Evolutionary conservation across 106 monocot species (phyloP), one percentile per base, ranked within the genome.

Genomic region (Cymbidium sinense): DNA sequence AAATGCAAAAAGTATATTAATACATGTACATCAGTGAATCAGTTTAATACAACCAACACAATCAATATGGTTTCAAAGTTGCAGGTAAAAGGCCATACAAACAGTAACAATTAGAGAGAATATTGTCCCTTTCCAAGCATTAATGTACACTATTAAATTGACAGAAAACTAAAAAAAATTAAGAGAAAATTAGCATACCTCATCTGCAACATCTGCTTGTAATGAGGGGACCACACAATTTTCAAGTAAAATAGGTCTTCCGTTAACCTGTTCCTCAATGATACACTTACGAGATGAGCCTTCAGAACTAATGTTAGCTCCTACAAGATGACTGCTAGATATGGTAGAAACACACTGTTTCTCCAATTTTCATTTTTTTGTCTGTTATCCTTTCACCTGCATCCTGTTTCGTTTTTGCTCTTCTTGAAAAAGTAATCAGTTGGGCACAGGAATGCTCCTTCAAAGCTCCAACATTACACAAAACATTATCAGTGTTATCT

Each of bases 391-490:
- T 44, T 44, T 74, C 74, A 74, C 25, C n/a, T 43, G 41, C 27
- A 44, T 23, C 23, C 25, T 44, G 74, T 28, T 74, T 74, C 27
- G 11, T 44, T 74, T 74, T 74, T 27, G 74, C 23, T 74, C 74
- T 74, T 44, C 74, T 74, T 17, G 35, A 74, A 44, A 74, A 74
- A 43, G 74, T 74, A 74, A 74, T 74, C 8, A 74, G 28, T 43
- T 33, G 74, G 41, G 28, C 13, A 12, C 23, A 12, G 27, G 74
- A 74, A 74, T 44, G 34, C 6, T 43, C 41, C 44, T 28, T 74
- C 28, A 43, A 10, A 74, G 41, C 4, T 43, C 4, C 44, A 43
- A 12, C 15, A 44, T 44, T 44, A 13, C 10, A 47, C 27, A 74
- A 20, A 5, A 44, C 43, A 47, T 44, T 25, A 12, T 23, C 28